These are phyloP conservation scores for Arabidopsis hybrid DNA, from an alignment of 441 rosid genomes.

Conservation along the genomic window DNA sequence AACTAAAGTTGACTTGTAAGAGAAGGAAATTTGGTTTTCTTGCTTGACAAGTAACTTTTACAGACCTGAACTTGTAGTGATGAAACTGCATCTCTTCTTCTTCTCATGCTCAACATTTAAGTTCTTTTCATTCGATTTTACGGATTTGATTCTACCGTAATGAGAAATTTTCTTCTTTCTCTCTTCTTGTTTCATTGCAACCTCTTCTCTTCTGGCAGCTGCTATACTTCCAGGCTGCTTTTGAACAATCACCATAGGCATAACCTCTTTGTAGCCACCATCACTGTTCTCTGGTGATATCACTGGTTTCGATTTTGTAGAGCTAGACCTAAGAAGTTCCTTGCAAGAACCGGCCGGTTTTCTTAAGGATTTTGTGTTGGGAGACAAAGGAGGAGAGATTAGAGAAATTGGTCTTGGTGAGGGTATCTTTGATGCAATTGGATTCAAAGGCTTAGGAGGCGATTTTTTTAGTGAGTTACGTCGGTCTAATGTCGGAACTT, in stretches of 20 bases:
- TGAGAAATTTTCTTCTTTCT: constrained; percentile 65
- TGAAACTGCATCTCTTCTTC: constrained; percentile 71
- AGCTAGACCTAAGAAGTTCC: constrained; percentile 38
- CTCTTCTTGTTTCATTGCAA: constrained; percentile 60
- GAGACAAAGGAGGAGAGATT: constrained; percentile 64
- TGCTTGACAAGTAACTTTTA: constrained; percentile 27
- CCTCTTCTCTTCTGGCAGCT: constrained; percentile 71
- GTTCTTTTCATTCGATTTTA: constrained; percentile 41
- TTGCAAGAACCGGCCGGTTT: constrained; percentile 38
- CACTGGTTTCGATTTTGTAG: constrained; percentile 42
- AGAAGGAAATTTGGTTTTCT: constrained; percentile 10
- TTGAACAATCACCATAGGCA: constrained; percentile 45
- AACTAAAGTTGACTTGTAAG: not conserved
- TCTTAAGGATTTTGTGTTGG: constrained; percentile 52
- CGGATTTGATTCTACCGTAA: constrained; percentile 67
- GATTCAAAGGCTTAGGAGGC: constrained; percentile 45
- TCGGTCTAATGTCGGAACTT: constrained; percentile 55
- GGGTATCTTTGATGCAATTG: constrained; percentile 25
- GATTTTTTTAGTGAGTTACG: constrained; percentile 55
- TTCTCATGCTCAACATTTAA: constrained; percentile 41
- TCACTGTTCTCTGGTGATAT: constrained; percentile 2
- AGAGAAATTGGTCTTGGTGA: constrained; percentile 42
- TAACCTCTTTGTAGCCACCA: constrained; percentile 30
- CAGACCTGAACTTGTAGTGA: constrained; percentile 71
- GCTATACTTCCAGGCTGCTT: constrained; percentile 74